These are phyloP conservation scores for Aphanomyces euteiches DNA, from an alignment of 352 stramenopile genomes.

Conservation along the genomic window DNA sequence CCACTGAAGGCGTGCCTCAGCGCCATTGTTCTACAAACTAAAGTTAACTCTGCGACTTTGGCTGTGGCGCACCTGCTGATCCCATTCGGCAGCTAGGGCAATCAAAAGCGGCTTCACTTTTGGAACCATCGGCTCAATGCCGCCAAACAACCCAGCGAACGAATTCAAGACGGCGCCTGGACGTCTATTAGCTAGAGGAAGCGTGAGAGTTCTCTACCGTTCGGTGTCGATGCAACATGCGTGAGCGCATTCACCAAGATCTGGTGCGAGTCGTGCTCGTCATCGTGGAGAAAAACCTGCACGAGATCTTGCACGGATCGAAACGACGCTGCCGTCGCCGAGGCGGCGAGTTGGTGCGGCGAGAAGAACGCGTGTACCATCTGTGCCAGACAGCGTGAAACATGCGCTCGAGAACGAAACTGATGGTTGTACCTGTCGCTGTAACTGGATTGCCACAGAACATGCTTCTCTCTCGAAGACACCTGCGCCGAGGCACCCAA, in stretches of 20 bases:
- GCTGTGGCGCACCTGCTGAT: background rate
- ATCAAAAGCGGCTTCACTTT: background rate
- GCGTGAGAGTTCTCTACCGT: background rate
- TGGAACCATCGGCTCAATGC: constrained; percentile 16
- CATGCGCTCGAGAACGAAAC: background rate
- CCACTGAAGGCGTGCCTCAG: background rate
- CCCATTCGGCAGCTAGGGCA: constrained; percentile 10
- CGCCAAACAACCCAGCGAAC: constrained; percentile 16
- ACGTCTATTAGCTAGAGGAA: too few species aligned
- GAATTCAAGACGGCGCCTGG: constrained; percentile 14
- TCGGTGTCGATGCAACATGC: background rate
- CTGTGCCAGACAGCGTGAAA: background rate
- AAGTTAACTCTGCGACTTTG: too few species aligned
- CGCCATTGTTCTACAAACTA: background rate
- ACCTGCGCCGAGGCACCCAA: constrained; percentile 6
- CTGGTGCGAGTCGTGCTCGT: background rate
- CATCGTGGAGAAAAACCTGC: background rate
- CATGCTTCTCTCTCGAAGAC: background rate
- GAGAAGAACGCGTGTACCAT: constrained; percentile 12
- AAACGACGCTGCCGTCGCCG: background rate
- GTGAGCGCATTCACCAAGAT: constrained; percentile 4
- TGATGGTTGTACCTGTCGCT: constrained; percentile 1
- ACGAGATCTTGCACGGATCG: background rate
- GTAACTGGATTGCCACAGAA: background rate
- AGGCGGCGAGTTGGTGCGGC: background rate